A percentile compares a stretch with the other conserved stretches of the same genome.
Conservation (phyloP, 108 stramenopile genomes). For the Nannochloropsis salina region DNA sequence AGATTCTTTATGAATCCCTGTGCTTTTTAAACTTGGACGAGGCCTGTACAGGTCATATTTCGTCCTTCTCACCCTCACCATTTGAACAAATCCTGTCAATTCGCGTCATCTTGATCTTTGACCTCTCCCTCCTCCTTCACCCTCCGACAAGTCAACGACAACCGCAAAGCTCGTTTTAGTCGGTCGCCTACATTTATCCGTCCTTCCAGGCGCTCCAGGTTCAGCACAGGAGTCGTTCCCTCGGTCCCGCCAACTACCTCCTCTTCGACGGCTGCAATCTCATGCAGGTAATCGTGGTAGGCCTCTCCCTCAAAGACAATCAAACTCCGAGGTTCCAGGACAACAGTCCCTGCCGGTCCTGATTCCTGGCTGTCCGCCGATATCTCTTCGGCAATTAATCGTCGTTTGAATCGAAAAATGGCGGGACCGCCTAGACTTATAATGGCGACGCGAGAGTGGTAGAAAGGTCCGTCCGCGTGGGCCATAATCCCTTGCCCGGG, state of each 20-base stretch:
- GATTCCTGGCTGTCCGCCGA: neutral
- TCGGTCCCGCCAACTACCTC: slow-evolving; percentile 24
- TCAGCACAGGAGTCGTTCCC: neutral
- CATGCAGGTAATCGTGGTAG: slow-evolving; percentile 29
- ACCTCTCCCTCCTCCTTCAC: neutral
- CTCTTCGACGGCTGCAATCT: slow-evolving; percentile 28
- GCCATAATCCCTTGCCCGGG: slow-evolving; percentile 44
- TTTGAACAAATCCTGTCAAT: too few species aligned
- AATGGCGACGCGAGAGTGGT: slow-evolving; percentile 36
- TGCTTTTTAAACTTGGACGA: too few species aligned
- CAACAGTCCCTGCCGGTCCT: neutral
- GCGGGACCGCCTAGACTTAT: slow-evolving; percentile 41
- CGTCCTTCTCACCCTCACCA: too few species aligned
- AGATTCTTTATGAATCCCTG: too few species aligned
- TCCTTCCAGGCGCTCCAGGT: neutral
- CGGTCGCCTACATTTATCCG: slow-evolving; percentile 22
- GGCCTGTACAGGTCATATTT: too few species aligned
- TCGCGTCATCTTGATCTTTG: too few species aligned
- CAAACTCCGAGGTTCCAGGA: slow-evolving; percentile 24
- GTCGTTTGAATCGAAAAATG: slow-evolving; percentile 35
- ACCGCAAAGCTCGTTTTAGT: slow-evolving; percentile 21
- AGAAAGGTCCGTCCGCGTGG: slow-evolving; percentile 53
- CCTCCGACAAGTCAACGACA: slow-evolving; percentile 41
- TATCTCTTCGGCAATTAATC: slow-evolving; percentile 25
- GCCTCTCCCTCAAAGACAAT: slow-evolving; percentile 40